Evolutionary conservation across 1,139 yeast species (phyloP), one percentile per base, ranked within the genome.

Genomic region (Yamadazyma blattariae): DNA sequence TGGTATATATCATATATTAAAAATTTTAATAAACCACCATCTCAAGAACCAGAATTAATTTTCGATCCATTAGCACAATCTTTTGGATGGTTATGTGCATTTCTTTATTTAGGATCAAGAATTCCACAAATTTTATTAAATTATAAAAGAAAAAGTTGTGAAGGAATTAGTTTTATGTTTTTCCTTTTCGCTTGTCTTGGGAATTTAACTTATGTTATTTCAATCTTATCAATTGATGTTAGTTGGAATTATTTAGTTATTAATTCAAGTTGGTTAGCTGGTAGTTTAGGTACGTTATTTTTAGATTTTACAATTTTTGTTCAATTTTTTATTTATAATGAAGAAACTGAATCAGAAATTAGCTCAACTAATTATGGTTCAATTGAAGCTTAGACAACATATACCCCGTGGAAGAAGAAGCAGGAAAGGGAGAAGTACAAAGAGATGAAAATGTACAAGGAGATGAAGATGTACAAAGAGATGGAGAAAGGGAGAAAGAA

Each of bases 161-260:
- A 89, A 41, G 97, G 97, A 20, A 84, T 90, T 35, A 84, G 95
- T 19, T 88, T 90, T 56, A 71, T 90, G 72, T 90, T 90, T 61
- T 90, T 90, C 61, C 64, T 89, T 27, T 89, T 90, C 69, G 97
- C 97, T 24, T 88, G 96, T 57, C 64, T 90, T 41, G 97, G 97
- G 31, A 90, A 90, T 57, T 67, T 86, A 54, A 87, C 96, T 0
- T 90, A 88, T 50, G 96, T 90, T 27, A 74, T 87, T 19, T 84
- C 95, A 12, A 90, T 90, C 38, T 64, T 90, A 34, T 74, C 84
- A 29, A 86, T 89, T 30, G 88, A 87, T 46, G 67, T 81, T 36
- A 79, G 88, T 38, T 69, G 74, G 56, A 67, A 77, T 40, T 90
- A 87, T 49, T 58, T 90, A 26, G 57, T 86, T 54, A 83, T 90